phyloP scores from a whole-genome alignment of 2,329 filamentous ascomycete species.

The Pleurostoma richardsiae region DNA sequence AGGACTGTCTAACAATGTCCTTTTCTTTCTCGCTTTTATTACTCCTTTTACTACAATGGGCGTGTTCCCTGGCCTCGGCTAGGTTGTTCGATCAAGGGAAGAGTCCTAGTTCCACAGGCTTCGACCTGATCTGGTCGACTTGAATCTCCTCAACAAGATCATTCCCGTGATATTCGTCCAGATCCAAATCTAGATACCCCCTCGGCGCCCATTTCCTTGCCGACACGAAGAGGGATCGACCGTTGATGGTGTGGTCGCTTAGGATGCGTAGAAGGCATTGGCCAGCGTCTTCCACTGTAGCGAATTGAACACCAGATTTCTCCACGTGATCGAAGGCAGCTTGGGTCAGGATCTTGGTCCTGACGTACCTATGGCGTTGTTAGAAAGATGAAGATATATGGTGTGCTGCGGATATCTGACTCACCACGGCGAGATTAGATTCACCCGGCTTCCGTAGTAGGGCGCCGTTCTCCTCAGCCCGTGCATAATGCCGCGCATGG shows the following conservation, averaged over 20 bases:
- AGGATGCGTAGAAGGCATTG: conserved; percentile 18
- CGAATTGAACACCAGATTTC: conserved; percentile 19
- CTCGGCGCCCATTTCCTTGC: conserved; percentile 20
- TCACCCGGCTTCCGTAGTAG: conserved; percentile 26
- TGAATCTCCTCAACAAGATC: conserved; percentile 19
- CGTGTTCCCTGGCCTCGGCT: no score
- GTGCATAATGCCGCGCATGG: conserved; percentile 29
- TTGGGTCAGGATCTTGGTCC: conserved; percentile 22
- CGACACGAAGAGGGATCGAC: conserved; percentile 26
- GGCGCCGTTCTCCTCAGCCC: conserved; percentile 22
- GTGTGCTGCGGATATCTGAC: not conserved
- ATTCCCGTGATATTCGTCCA: conserved; percentile 25
- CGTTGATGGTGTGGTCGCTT: conserved; percentile 18
- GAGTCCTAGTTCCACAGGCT: conserved; percentile 15
- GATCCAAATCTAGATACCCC: conserved; percentile 26
- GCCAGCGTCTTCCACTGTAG: conserved; percentile 16
- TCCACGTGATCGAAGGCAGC: conserved; percentile 16
- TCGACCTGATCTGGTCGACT: conserved; percentile 17
- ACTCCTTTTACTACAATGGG: no score
- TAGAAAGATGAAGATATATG: not conserved
- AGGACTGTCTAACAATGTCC: no score
- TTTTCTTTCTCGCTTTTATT: no score
- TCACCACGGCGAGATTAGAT: conserved; percentile 29
- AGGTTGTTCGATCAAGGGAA: conserved; percentile 4
- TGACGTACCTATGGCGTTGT: conserved; percentile 16